Base-by-base conservation (phyloP, 352 stramenopile genomes). In the Globisporangium canariense region DNA sequence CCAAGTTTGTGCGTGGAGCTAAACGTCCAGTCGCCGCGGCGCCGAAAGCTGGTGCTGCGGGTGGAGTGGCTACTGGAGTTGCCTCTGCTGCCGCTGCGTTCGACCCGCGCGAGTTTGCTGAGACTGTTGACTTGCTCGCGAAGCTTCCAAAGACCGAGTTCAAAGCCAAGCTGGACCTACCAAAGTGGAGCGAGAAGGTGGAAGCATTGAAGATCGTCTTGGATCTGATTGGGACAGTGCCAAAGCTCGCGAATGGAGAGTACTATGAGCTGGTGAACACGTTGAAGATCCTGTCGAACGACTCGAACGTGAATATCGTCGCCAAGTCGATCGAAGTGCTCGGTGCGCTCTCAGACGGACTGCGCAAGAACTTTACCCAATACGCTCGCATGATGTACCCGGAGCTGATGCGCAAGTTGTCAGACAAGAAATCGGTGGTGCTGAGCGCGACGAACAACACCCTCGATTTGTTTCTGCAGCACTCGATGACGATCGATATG, bases 181-280 rank as follows among this genome's bases (percentile, higher is more conserved):
- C 86, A 5, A 96, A 96, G 62, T 96, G 88, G 88, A 96, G 86
- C 43, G 81, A 92, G 66, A 94, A 94, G 60, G 86, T 96, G 13
- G 88, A 85, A 64, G 86, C 81, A 2, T 61, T 96, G 13, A 91
- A 94, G 58, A 93, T 94, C 64, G 76, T 96, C n/a, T 58, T 96
- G 32, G 86, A 94, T 20, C 38, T 86, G 49, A 90, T 94, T 60
- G 88, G 88, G 1, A 76, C 86, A 4, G 74, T 96, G 20, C 88
- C 88, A 5, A 96, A 96, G 68, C 76, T 96, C 20, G 85, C 86
- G 25, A 90, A 91, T 58, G 88, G 86, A 18, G 88, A 96, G 18
- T 96, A 90, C 66, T 91, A 91, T 64, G 88, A 96, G 66, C 72
- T 96, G 11, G 84, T 96, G 54, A 86, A 83, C 38, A 94, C 81